Evolutionary conservation across 371 early-diverging fungal genomes (phyloP), one percentile per base, ranked within the genome.

Genomic region (Conidiobolus incongruus): DNA sequence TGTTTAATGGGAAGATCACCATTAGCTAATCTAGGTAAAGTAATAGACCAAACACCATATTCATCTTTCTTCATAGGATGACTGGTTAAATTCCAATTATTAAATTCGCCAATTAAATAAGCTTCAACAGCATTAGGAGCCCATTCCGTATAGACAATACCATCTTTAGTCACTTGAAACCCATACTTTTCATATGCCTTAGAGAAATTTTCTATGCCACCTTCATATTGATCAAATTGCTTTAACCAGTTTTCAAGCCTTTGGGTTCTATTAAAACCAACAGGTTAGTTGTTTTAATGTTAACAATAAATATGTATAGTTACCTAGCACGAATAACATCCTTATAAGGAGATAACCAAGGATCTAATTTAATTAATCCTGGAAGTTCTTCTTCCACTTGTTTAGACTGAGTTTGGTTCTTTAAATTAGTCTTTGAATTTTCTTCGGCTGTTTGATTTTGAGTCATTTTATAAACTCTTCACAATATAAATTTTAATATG

Each of bases 101-200:
- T 93, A 58, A 93, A 93, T 44, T 92, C 93, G 24, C 94, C 94
- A 32, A 89, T 71, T 17, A 93, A 68, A 49, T 63, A 76, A 11
- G 90, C 91, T 24, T 62, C 59, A 12, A 47, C 53, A n/a, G 80
- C 92, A 44, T 73, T 76, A 2, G 93, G 95, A 11, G 92, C 93
- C 89, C 90, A 92, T 57, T 94, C 95, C 12, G 89, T 71, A 56
- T 90, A 94, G 7, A 63, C 56, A 47, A 91, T 75, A 19, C 68
- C 69, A 4, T 69, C 59, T 33, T 54, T 36, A 16, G 55, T 53
- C 19, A 73, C 61, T 40, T 63, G 65, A 44, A 93, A 77, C 4
- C 94, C 94, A 52, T 74, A 72, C 20, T 56, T 48, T 41, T 89
- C 75, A 55, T 81, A 82, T 16, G 81, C 81, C 33, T 70, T 66